Conservation (phyloP, 345 rosid species). For the Carallia brachiata region DNA sequence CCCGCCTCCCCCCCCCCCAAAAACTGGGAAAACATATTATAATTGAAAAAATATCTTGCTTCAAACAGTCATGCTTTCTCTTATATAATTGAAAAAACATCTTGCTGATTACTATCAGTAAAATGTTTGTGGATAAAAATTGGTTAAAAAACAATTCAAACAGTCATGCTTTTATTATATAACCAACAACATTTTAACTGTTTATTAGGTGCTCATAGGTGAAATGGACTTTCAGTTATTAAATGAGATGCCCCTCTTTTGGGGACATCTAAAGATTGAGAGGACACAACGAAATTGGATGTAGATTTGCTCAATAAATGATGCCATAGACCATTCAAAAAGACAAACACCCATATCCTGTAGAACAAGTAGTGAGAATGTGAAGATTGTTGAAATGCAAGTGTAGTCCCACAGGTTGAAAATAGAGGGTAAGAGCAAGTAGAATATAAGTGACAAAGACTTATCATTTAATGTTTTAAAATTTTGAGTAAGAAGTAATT, state of each 20-base stretch:
- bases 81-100: too few relatives aligned
- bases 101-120: too few relatives aligned
- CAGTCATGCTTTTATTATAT: neutral
- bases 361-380: slow-evolving; percentile 2
- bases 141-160: neutral
- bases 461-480: too few relatives aligned
- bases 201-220: slow-evolving; percentile 29
- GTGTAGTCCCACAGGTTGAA: too few relatives aligned
- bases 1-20: too few relatives aligned
- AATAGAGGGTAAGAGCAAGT: too few relatives aligned
- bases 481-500: too few relatives aligned
- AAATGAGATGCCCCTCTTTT: slow-evolving; percentile 24
- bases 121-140: neutral
- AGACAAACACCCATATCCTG: slow-evolving; percentile 1
- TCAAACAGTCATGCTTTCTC: too few relatives aligned
- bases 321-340: slow-evolving; percentile 17
- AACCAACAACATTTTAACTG: slow-evolving; percentile 19
- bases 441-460: too few relatives aligned
- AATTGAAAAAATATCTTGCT: too few relatives aligned
- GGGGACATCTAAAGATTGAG: slow-evolving; percentile 30
- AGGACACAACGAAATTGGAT: slow-evolving; percentile 27
- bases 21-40: too few relatives aligned
- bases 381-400: neutral
- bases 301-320: slow-evolving; percentile 14
- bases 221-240: slow-evolving; percentile 19